Evolutionary conservation across 75 land plant genomes (phyloP), one percentile per base, ranked within the genome.

Genomic region (Ceratopteris richardii): DNA sequence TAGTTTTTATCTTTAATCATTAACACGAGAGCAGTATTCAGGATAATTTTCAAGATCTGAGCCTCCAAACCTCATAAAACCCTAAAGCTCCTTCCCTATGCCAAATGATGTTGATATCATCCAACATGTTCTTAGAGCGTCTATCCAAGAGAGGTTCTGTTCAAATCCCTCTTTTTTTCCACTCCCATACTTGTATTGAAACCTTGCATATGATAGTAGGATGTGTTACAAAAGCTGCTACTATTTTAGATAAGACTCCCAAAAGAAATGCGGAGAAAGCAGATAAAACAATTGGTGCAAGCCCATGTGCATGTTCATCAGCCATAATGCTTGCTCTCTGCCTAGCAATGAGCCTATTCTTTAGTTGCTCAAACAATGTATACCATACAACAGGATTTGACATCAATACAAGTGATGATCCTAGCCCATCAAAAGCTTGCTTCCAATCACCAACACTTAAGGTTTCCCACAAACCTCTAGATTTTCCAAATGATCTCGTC

Each of bases 1-100:
- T 66, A 36, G 78, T 75, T 68, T 91, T 91, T 91, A 76, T 91
- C 97, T 56, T 91, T 91, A 31, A 87, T 85, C 97, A 91, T 91
- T 46, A 91, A 52, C 69, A 80, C 78, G 36, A 91, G 66, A 2
- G 97, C 94, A 37, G 97, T 83, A 58, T 85, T 75, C 25, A 91
- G 48, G 14, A 91, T 86, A 24, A 94, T 91, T 60, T 91, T 91
- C 52, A 91, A 50, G 10, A 91, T 91, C 51, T 91, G 97, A 11
- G 94, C 97, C 1, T 80, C 58, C 60, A 91, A 58, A 5, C 97
- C 97, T 72, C 88, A 78, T 73, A 87, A 51, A 84, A 91, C 1
- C 97, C 97, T 10, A 61, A 57, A 22, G 75, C 29, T 0, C 97
- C 97, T 76, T 91, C 97, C 26, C 54, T 67, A 23, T 56, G 70